Base-by-base conservation (phyloP, 768 basidiomycete genomes). In the Chlorophyllum brunneum region DNA sequence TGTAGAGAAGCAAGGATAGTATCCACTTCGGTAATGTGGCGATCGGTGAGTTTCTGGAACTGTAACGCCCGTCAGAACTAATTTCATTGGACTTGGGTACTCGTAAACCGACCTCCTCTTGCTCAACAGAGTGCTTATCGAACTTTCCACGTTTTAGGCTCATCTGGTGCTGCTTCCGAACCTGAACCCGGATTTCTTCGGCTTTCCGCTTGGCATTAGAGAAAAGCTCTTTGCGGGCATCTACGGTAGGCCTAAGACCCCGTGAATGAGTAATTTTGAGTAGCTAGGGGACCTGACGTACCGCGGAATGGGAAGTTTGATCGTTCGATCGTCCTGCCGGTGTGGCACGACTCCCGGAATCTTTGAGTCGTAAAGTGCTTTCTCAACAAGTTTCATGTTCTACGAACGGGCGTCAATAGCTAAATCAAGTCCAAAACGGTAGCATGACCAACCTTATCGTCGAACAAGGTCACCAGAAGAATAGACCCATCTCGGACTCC, bases 281-380 rank as follows among this genome's bases (percentile, higher is more conserved):
- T 18, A 18, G 29, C 11, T 22, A 11, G 30, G n/a, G 39, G 41
- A 22, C 13, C 33, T 10, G 16, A 59, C 74, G 11, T 56, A 91
- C 90, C 83, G 91, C 37, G 91, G 86, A 64, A 92, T 82, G 0
- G 89, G 86, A 54, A 93, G 80, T 56, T 79, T 86, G 57, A 93
- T 77, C 1, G 91, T 92, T 37, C 83, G 78, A 26, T 62, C 69
- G 59, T 93, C 90, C 36, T 79, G 68, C 51, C 75, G 75, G 58
- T 92, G 91, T 3, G 90, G 90, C 0, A 83, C 75, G 8, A 89
- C 76, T 24, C 82, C 77, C 7, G 87, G 83, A 31, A 92, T 70
- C 56, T 86, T 86, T 3, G 86, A 83, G n/a, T 80, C 77, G 59
- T 90, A 89, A 5, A 93, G 68, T 0, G 79, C 88, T 58, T 80